Evolutionary conservation across 2,329 filamentous ascomycete species (phyloP).

Genomic region (Penicillium sp.): DNA sequence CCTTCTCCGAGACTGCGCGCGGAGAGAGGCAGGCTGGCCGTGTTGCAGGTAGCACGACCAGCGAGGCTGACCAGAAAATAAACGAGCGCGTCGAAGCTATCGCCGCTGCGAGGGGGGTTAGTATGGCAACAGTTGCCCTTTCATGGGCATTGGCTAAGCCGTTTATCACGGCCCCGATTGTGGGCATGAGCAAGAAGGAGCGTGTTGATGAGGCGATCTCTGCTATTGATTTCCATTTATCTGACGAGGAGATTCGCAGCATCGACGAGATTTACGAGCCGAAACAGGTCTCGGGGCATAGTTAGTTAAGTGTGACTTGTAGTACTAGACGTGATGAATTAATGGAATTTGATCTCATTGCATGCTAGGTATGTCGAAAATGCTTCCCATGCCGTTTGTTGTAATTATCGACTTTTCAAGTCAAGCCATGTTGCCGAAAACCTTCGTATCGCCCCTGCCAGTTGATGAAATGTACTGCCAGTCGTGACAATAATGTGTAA

Average conservation of each 20-base stretch:
- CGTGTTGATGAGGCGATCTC: background rate
- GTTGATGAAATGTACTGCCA: too few species aligned
- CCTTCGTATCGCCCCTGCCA: too few species aligned
- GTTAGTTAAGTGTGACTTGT: too few species aligned
- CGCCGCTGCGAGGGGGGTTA: background rate
- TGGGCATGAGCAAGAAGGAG: conserved; percentile 3
- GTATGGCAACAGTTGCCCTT: background rate
- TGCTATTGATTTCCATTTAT: background rate
- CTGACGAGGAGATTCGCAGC: background rate
- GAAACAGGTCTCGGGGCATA: background rate
- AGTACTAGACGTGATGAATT: too few species aligned
- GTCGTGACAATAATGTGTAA: too few species aligned
- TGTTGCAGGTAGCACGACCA: background rate
- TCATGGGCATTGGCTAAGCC: background rate
- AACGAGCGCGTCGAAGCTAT: background rate
- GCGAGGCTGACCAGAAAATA: background rate
- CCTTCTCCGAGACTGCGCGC: background rate
- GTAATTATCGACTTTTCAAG: too few species aligned
- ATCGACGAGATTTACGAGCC: background rate
- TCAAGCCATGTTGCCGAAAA: too few species aligned
- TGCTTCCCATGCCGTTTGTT: too few species aligned
- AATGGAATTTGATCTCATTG: too few species aligned
- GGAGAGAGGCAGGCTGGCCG: too few species aligned
- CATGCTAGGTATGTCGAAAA: too few species aligned
- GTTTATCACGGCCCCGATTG: background rate